Evolutionary conservation across 352 stramenopile species (phyloP), one percentile per base, ranked within the genome.

Genomic region (Pythium insidiosum): DNA sequence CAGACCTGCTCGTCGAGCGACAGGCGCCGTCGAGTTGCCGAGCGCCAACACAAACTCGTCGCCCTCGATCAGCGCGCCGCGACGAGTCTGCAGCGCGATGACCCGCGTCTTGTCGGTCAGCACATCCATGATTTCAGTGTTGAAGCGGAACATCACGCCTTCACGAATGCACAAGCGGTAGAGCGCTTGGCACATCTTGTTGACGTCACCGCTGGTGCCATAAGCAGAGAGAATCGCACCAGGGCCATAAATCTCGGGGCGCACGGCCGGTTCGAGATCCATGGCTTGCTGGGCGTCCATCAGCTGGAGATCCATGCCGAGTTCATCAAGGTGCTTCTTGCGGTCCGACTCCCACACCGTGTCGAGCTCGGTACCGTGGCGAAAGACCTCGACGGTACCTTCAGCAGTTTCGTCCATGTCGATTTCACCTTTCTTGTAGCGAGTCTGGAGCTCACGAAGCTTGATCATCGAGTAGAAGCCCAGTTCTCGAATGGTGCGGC

Each of bases 381-480:
- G 50, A 43, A 93, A 93, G 44, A 91, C 63, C 56, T 93, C 81
- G 39, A 93, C 73, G 6, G 81, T 89, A 39, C 81, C 81, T 58
- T 88, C 66, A 11, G 81, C 81, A 10, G 77, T 93, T 60, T 88
- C 74, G 46, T 93, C 78, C 81, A 93, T 93, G n/a, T 86, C 64
- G 15, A 89, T 40, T 53, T 89, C 81, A 10, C 75, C 68, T 36
- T 92, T 86, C 42, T 86, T 88, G 42, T 72, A 68, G 42, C 73
- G 62, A 45, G 70, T 66, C 58, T 91, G 78, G 23, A 93, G 44
- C 31, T 93, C 81, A 1, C 74, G 60, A 12, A 93, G 61, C 47
- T 91, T 91, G 38, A 88, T 62, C 73, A 91, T 89, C 40, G 73
- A 88, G 54, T 93, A 93, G 37, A 93, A 93, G 0, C 77, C 81